Conservation (phyloP, 169 alveolate genomes). For the Cryptosporidium tyzzeri region DNA sequence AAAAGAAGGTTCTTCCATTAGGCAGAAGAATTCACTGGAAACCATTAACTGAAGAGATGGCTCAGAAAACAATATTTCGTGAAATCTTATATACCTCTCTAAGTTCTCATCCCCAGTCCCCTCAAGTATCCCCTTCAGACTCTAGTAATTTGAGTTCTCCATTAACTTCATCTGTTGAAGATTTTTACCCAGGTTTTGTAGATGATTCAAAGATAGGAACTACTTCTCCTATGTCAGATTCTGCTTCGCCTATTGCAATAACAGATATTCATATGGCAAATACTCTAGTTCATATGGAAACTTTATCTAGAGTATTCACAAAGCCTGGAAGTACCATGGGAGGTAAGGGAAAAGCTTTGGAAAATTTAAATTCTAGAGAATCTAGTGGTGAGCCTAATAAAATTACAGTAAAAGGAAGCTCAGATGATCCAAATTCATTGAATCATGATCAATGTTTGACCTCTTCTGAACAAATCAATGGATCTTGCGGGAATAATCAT, state of each 20-base stretch:
- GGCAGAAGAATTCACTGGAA: conserved; percentile 81
- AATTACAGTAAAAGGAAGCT: conserved; percentile 1
- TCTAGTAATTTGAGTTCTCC: not conserved
- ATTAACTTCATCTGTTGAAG: conserved; percentile 11
- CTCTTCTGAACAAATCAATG: conserved; percentile 1
- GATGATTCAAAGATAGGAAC: not conserved
- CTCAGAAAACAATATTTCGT: conserved; percentile 78
- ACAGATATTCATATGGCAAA: conserved; percentile 69
- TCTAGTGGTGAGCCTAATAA: not conserved
- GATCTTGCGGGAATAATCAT: conserved; percentile 5
- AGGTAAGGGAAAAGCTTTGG: not conserved
- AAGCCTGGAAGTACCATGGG: conserved; percentile 1
- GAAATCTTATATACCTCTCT: conserved; percentile 73
- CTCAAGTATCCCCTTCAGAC: conserved; percentile 33
- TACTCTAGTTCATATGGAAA: conserved; percentile 73
- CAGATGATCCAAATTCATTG: conserved; percentile 20
- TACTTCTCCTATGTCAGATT: conserved; percentile 19
- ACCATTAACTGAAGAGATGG: conserved; percentile 73
- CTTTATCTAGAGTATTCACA: conserved; percentile 57
- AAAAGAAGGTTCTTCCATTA: conserved; percentile 74
- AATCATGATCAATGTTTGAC: conserved; percentile 24
- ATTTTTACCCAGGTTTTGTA: not conserved
- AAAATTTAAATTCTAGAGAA: not conserved
- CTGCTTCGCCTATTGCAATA: conserved; percentile 37
- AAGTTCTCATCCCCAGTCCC: conserved; percentile 31